Evolutionary conservation across 2,329 filamentous ascomycete species (phyloP).

Genomic region (Lecanoromycetidae sp.): DNA sequence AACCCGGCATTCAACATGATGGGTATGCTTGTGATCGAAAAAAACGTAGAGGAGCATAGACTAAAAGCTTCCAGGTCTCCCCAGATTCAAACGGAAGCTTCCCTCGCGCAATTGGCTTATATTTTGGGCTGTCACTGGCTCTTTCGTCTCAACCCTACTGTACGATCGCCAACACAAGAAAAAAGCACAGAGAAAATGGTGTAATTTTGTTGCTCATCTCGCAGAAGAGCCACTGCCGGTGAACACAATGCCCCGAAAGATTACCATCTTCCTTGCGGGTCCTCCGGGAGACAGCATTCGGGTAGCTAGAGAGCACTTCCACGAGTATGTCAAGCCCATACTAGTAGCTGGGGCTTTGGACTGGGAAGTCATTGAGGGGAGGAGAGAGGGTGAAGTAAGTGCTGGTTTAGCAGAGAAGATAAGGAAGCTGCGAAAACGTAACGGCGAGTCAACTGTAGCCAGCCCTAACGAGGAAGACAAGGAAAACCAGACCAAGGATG

Average conservation of each 20-base stretch:
- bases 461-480: slow-evolving; percentile 30
- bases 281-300: slow-evolving; percentile 79
- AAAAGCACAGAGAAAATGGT: slow-evolving; percentile 75
- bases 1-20: slow-evolving; percentile 69
- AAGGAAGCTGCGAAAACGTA: slow-evolving; percentile 50
- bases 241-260: slow-evolving; percentile 63
- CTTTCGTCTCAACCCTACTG: slow-evolving; percentile 67
- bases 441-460: slow-evolving; percentile 41
- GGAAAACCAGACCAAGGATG: slow-evolving; percentile 43
- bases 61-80: slow-evolving; percentile 49
- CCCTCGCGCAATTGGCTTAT: slow-evolving; percentile 98
- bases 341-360: slow-evolving; percentile 81
- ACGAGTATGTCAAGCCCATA: slow-evolving; percentile 89
- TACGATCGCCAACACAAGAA: slow-evolving; percentile 91
- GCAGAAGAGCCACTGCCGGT: slow-evolving; percentile 62
- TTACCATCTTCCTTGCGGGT: slow-evolving; percentile 75
- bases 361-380: slow-evolving; percentile 90
- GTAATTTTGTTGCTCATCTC: slow-evolving; percentile 70
- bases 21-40: slow-evolving; percentile 26
- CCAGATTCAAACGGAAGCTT: slow-evolving; percentile 68
- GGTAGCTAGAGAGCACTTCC: slow-evolving; percentile 83
- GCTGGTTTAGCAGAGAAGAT: slow-evolving; percentile 79
- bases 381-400: slow-evolving; percentile 83
- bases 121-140: slow-evolving; percentile 68
- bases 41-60: background rate